A percentile compares a stretch with the other conserved stretches of the same genome.
These are phyloP conservation scores for Xylaria sp. DNA, from an alignment of 2,329 filamentous ascomycete species.

Conservation along the genomic window DNA sequence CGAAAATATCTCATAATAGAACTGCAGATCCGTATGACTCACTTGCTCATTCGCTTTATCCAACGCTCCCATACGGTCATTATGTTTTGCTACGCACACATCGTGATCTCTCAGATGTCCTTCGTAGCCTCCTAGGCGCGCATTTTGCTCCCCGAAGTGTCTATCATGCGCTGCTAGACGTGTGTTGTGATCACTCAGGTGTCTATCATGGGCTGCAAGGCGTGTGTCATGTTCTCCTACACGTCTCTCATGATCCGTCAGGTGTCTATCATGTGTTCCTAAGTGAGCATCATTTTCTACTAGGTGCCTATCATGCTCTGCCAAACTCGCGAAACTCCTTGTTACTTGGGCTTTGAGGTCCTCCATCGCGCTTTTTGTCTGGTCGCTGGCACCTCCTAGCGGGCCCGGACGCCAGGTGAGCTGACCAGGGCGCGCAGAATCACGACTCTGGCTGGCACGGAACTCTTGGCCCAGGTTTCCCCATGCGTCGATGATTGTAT, in stretches of 20 bases:
- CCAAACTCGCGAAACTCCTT: slow-evolving; percentile 32
- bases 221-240: slow-evolving; percentile 28
- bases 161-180: slow-evolving; percentile 27
- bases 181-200: slow-evolving; percentile 28
- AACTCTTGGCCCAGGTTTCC: slow-evolving; percentile 32
- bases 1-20: neutral
- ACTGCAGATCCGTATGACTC: neutral
- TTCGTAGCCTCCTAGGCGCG: slow-evolving; percentile 17
- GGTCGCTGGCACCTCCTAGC: slow-evolving; percentile 27
- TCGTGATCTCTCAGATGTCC: slow-evolving; percentile 29
- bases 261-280: slow-evolving; percentile 17
- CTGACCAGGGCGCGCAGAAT: slow-evolving; percentile 28
- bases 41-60: slow-evolving; percentile 34
- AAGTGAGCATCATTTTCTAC: slow-evolving; percentile 29
- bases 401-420: slow-evolving; percentile 36
- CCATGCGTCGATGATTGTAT: slow-evolving; percentile 24
- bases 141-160: slow-evolving; percentile 29
- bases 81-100: slow-evolving; percentile 29
- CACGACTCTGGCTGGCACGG: slow-evolving; percentile 34
- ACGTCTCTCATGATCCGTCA: slow-evolving; percentile 27
- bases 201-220: slow-evolving; percentile 28
- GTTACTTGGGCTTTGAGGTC: slow-evolving; percentile 36
- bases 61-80: slow-evolving; percentile 27
- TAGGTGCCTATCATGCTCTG: slow-evolving; percentile 31
- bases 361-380: slow-evolving; percentile 32